phyloP scores from a whole-genome alignment of 495 filamentous ascomycete species.

The Patellaria atrata region DNA sequence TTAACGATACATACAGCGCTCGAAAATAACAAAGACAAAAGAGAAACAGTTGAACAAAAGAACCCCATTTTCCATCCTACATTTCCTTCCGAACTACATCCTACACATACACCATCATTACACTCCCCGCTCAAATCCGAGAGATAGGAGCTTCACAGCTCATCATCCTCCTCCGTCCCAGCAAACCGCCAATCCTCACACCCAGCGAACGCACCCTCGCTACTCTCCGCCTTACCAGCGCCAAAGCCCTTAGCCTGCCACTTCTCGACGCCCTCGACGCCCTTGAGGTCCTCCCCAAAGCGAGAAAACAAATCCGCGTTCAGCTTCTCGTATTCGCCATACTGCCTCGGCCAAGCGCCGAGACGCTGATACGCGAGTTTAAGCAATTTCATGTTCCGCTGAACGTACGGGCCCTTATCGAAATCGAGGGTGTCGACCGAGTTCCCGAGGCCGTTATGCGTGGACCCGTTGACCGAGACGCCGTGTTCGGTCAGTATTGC shows the following conservation, averaged over 20 bases:
- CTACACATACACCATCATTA: too few relatives aligned
- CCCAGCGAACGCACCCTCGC: constrained; percentile 4
- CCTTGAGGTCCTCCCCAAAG: constrained; percentile 6
- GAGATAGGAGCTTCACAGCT: too few relatives aligned
- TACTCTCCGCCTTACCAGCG: constrained; percentile 7
- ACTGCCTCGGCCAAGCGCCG: constrained; percentile 10
- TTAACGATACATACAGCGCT: too few relatives aligned
- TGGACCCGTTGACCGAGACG: constrained; percentile 8
- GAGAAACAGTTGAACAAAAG: too few relatives aligned
- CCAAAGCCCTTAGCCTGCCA: constrained; percentile 12
- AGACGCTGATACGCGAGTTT: constrained; percentile 15
- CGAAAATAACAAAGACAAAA: too few relatives aligned
- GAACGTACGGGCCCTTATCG: constrained; percentile 1
- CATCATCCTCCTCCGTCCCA: too few relatives aligned
- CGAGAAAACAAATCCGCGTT: constrained; percentile 11
- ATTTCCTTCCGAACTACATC: too few relatives aligned
- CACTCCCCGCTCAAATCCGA: too few relatives aligned
- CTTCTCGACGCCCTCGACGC: constrained; percentile 7
- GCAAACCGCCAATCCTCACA: too few relatives aligned
- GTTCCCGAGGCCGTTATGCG: constrained; percentile 9
- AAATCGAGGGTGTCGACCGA: neutral
- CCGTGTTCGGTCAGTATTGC: constrained; percentile 8
- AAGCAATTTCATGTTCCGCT: constrained; percentile 6
- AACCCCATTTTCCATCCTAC: too few relatives aligned
- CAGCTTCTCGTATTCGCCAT: constrained; percentile 12